Base-by-base conservation (phyloP, 2,329 filamentous ascomycete genomes). In the Arachnopeziza araneosa region DNA sequence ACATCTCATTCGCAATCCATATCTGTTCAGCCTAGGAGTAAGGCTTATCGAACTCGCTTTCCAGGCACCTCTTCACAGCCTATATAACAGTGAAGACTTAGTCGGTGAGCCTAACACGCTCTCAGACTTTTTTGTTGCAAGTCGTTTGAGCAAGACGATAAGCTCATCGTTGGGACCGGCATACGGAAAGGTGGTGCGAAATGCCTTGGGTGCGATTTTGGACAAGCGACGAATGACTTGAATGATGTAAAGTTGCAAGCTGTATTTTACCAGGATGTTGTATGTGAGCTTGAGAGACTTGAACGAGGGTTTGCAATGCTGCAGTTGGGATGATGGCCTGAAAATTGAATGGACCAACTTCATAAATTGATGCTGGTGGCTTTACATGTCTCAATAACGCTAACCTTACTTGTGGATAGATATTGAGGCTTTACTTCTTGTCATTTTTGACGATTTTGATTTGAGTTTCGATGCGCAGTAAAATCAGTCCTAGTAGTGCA, bases 141-240 rank as follows among this genome's bases (percentile, higher is more conserved):
- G 26, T 30, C 26, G 26, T 30, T 9, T 30, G 26, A 30, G 26
- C 57, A 57, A 32, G 48, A 60, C 12, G 26, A 30, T 30, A 5
- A 30, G 26, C 9, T 30, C 26, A 30, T 30, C 23, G 58, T 1
- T 12, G 36, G 63, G 63, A 2, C 24, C 44, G 2, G 60, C 44
- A 5, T 65, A 65, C 48, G 63, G 58, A 1, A 60, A 56, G 22
- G 36, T 65, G 12, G 61, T 65, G 6, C 56, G 57, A 24, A 57
- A 50, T 65, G 63, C 32, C 36, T 62, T 8, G 51, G 48, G 17
- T 65, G 63, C 24, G 56, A 63, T 58, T 65, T 65, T 55, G 61
- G 61, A 22, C 53, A 65, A 32, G 59, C 54, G 9, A 50, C 56
- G 17, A 62, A n/a, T 22, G 59, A 62, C 54, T 49, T 65, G 17